Base-by-base conservation (phyloP, 352 stramenopile genomes). In the Phytophthora cryptogea region DNA sequence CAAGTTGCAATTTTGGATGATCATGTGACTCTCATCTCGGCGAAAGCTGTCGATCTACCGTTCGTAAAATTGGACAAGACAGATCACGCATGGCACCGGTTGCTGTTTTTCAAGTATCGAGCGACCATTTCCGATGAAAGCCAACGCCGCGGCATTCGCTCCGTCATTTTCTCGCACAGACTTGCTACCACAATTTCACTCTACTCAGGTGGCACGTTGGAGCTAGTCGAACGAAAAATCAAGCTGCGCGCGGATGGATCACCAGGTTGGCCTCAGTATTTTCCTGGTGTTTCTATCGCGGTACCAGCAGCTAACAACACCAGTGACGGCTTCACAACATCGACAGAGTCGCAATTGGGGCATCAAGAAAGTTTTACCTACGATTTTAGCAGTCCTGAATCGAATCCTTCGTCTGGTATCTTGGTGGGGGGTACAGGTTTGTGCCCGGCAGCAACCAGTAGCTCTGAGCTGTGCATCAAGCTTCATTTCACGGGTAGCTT, bases 91-190 rank as follows among this genome's bases (percentile, higher is more conserved):
- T 70, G 33, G 47, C 3, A 53, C 17, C 54, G 55, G 8, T 28
- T 59, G 20, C 9, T 59, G 16, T 28, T 46, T 27, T 10, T 58
- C 20, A 51, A 49, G 23, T 70, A 61, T 54, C 41, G 17, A 54
- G 50, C 17, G 10, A 42, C 10, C 5, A 62, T 70, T 20, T 51
- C 45, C 6, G 62, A 70, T n/a, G 62, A 66, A 52, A 70, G 62
- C 26, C 62, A 66, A 47, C 56, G 62, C 1, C 44, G 45, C 17
- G 62, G 48, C 14, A 63, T 66, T 10, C 54, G 62, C 7, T 44
- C 54, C 3, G 40, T 70, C 11, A 46, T 64, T 32, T 63, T 62
- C n/a, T 70, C 62, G 4, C 49, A 43, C 0, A 31, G 55, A 57
- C 37, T 70, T 16, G 48, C 49, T 8, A 17, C 42, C 4, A 61